phyloP scores from a whole-genome alignment of 176 grass and related monocot species.

The Chloris gayana region DNA sequence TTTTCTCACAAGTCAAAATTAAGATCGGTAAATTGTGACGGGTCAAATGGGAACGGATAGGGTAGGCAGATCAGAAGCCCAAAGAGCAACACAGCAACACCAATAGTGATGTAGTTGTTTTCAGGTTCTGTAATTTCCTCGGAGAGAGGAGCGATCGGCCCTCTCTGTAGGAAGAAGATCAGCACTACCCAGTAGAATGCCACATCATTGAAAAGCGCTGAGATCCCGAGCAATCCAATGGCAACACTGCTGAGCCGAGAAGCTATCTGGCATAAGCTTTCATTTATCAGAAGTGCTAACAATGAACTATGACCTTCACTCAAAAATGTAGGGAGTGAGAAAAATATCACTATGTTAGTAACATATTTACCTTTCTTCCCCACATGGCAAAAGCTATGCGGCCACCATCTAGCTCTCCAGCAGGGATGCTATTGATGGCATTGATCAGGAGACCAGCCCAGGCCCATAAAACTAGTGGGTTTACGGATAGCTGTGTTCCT shows the following conservation, averaged over 20 bases:
- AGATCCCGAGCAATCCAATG: conserved; percentile 74
- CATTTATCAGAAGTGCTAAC: conserved; percentile 22
- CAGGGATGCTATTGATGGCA: conserved; percentile 89
- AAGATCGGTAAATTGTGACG: conserved; percentile 48
- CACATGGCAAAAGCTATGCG: conserved; percentile 82
- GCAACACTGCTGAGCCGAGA: conserved; percentile 53
- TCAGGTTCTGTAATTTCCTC: conserved; percentile 90
- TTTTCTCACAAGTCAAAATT: conserved; percentile 61
- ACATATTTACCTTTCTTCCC: conserved; percentile 81
- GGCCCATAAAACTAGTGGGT: conserved; percentile 91
- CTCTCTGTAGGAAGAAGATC: conserved; percentile 94
- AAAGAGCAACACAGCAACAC: conserved; percentile 65
- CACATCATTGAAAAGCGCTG: conserved; percentile 77
- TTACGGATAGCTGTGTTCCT: conserved; percentile 79
- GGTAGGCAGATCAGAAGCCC: conserved; percentile 79
- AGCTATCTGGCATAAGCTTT: conserved; percentile 55
- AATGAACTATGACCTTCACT: conserved; percentile 9
- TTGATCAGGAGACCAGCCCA: conserved; percentile 97
- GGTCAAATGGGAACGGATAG: conserved; percentile 84
- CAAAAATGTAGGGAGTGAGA: neutral
- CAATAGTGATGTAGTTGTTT: conserved; percentile 53
- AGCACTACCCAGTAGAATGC: conserved; percentile 89
- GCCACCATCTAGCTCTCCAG: conserved; percentile 87
- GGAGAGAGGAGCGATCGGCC: conserved; percentile 75
- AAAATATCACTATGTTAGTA: neutral